Percentiles rank a stretch among this genome's conserved stretches.
Conservation (phyloP, 2,329 filamentous ascomycete genomes). For the Mycocentrospora acerina region DNA sequence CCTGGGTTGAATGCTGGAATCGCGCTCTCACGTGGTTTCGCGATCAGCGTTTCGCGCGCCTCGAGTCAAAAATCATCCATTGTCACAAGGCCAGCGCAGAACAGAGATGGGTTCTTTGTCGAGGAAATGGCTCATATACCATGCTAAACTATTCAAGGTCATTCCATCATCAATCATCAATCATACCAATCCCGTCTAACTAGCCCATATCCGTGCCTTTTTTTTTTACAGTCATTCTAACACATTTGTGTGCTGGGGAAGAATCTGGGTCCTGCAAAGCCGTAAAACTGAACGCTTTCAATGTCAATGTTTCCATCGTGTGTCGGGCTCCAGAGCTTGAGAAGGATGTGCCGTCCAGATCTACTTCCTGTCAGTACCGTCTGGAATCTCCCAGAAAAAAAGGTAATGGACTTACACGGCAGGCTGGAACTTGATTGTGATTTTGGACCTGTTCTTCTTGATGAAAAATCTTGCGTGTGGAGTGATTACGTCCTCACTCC, state of each 20-base stretch:
- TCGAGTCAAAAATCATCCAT: no score
- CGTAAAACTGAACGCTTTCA: constrained; percentile 78
- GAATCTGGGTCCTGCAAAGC: constrained; percentile 82
- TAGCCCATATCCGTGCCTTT: no score
- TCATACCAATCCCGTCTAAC: no score
- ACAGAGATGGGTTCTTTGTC: no score
- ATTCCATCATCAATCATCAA: no score
- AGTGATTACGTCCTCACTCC: constrained; percentile 54
- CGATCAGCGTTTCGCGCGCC: no score
- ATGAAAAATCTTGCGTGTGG: constrained; percentile 85
- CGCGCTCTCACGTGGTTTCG: no score
- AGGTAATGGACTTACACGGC: constrained; percentile 57
- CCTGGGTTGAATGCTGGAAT: no score
- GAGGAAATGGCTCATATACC: no score
- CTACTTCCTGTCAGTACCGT: constrained; percentile 31
- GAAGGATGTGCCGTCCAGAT: constrained; percentile 77
- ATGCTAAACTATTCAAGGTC: no score
- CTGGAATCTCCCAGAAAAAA: not conserved
- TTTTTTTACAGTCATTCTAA: constrained; percentile 10
- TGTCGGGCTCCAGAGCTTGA: constrained; percentile 87
- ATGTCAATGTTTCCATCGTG: constrained; percentile 83
- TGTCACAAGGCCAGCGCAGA: no score
- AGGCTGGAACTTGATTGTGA: constrained; percentile 82
- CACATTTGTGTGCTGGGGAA: constrained; percentile 67
- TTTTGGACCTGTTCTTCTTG: constrained; percentile 76